Conservation (phyloP, 2,329 filamentous ascomycete species). For the Aspergillus neoniger region DNA sequence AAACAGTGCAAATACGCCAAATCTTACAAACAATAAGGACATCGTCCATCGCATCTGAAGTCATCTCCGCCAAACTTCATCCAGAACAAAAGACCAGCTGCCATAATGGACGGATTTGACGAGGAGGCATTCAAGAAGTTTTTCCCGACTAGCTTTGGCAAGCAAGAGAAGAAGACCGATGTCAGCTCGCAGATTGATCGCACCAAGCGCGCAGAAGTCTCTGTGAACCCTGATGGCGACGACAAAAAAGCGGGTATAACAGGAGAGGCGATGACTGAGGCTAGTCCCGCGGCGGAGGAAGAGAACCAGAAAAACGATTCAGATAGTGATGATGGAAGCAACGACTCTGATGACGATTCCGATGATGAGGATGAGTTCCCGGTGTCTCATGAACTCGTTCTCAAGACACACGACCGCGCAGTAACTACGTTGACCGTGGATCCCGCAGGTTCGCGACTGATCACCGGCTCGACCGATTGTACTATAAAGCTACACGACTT, state of each 20-base stretch:
- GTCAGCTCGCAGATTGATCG: constrained; percentile 78
- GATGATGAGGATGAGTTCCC: constrained; percentile 86
- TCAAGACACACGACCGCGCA: constrained; percentile 88
- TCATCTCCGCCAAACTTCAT: not conserved
- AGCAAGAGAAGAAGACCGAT: constrained; percentile 72
- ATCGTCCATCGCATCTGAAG: constrained; percentile 11
- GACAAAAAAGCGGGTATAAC: constrained; percentile 29
- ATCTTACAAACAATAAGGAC: constrained; percentile 23
- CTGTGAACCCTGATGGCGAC: constrained; percentile 29
- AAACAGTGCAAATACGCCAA: constrained; percentile 30
- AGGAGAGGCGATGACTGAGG: constrained; percentile 25
- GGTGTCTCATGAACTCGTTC: constrained; percentile 85
- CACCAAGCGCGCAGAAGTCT: constrained; percentile 63
- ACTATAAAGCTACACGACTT: constrained; percentile 93
- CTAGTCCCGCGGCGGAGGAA: constrained; percentile 18
- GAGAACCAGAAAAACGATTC: constrained; percentile 24
- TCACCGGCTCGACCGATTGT: constrained; percentile 90
- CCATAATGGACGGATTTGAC: constrained; percentile 47
- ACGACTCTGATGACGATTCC: constrained; percentile 60
- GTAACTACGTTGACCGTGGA: constrained; percentile 85
- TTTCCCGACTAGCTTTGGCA: constrained; percentile 82
- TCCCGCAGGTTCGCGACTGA: constrained; percentile 77
- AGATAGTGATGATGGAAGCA: constrained; percentile 24
- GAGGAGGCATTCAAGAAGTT: constrained; percentile 57
- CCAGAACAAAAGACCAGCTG: constrained; percentile 5